A percentile compares a stretch with the other conserved stretches of the same genome.
Evolutionary conservation across 495 filamentous ascomycete genomes (phyloP).

Genomic region (Elasticomyces elasticus): DNA sequence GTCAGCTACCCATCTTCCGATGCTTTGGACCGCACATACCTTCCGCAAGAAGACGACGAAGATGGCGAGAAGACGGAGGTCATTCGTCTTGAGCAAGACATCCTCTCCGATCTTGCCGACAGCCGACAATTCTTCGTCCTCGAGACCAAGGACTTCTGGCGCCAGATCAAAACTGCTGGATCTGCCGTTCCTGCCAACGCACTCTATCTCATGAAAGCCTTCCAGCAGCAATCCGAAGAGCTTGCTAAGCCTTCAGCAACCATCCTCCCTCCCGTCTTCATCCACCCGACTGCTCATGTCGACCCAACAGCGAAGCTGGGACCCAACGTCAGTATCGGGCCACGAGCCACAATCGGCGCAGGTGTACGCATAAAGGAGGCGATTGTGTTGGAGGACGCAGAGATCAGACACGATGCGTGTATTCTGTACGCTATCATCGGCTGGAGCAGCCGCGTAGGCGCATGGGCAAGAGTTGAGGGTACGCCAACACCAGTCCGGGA

Average conservation of each 20-base stretch:
- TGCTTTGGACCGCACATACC: conserved; percentile 73
- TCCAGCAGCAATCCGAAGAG: conserved; percentile 72
- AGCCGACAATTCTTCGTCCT: conserved; percentile 97
- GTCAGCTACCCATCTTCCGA: conserved; percentile 92
- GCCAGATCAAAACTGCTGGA: conserved; percentile 98
- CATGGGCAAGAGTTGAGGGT: conserved; percentile 96
- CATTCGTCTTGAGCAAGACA: conserved; percentile 93
- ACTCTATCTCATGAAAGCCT: conserved; percentile 91
- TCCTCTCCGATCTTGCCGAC: conserved; percentile 90
- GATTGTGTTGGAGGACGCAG: conserved; percentile 87
- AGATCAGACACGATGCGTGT: conserved; percentile 96
- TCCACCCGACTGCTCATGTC: conserved; percentile 87
- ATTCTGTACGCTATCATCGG: conserved; percentile 95
- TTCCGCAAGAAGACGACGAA: conserved; percentile 52
- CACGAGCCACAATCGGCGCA: conserved; percentile 71
- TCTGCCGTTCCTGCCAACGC: conserved; percentile 97
- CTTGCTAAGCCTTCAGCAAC: conserved; percentile 76
- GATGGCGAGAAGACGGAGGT: conserved; percentile 74
- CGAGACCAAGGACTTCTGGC: conserved; percentile 99
- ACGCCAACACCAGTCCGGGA: conserved; percentile 81
- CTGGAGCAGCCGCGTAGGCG: conserved; percentile 90
- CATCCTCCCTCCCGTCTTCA: conserved; percentile 90
- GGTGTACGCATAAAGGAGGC: conserved; percentile 91
- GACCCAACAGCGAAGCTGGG: conserved; percentile 95
- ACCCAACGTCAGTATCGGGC: conserved; percentile 92